These are phyloP conservation scores for Sugiyamaella castrensis DNA, from an alignment of 1,139 yeast genomes.

Conservation along the genomic window DNA sequence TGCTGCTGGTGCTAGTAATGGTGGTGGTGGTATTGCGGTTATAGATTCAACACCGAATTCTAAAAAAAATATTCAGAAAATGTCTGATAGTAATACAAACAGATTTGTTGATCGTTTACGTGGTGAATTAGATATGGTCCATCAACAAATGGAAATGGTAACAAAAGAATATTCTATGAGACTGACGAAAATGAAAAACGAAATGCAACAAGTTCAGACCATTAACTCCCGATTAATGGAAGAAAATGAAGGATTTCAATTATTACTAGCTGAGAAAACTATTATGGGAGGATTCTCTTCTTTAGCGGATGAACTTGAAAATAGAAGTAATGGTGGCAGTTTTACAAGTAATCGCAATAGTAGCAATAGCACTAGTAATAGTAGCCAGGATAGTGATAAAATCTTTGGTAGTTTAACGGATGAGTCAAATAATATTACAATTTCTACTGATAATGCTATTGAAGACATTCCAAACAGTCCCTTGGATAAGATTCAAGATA, in stretches of 20 bases:
- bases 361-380: not conserved
- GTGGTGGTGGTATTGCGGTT: not conserved
- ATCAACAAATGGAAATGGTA: slow-evolving; percentile 34
- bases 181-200: slow-evolving; percentile 31
- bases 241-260: slow-evolving; percentile 39
- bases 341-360: too few species aligned
- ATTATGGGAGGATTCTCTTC: slow-evolving; percentile 30
- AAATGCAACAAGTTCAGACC: slow-evolving; percentile 29
- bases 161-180: slow-evolving; percentile 33
- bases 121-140: slow-evolving; percentile 28
- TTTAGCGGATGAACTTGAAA: slow-evolving; percentile 28
- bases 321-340: too few species aligned
- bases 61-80: not conserved
- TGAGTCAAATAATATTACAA: slow-evolving; percentile 2
- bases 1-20: not conserved
- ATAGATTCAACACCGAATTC: not conserved
- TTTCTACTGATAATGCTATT: too few species aligned
- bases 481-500: slow-evolving; percentile 3
- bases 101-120: slow-evolving; percentile 22
- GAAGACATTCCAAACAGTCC: too few species aligned
- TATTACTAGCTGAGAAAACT: slow-evolving; percentile 36
- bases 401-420: slow-evolving; percentile 6
- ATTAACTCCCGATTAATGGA: slow-evolving; percentile 33
- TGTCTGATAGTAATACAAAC: slow-evolving; percentile 3
- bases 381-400: not conserved